Evolutionary conservation across 2,329 filamentous ascomycete species (phyloP).

Genomic region (Aspergillus sp.): DNA sequence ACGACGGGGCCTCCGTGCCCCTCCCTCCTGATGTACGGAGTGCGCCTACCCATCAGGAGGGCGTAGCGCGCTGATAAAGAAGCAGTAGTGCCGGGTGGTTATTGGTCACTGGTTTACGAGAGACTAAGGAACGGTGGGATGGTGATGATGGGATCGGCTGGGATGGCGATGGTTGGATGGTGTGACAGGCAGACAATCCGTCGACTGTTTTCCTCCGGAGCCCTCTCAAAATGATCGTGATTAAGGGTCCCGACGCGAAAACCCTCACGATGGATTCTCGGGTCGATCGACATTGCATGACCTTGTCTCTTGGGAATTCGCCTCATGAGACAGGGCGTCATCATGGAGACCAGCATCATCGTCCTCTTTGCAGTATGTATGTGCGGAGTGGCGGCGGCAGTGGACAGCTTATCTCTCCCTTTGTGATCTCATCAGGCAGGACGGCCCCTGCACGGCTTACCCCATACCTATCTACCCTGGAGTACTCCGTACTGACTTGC

Average conservation of each 20-base stretch:
- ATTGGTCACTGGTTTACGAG: background rate
- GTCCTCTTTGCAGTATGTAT: background rate
- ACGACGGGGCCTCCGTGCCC: background rate
- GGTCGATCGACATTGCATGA: constrained; percentile 35
- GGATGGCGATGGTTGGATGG: background rate
- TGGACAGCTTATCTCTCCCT: too few relatives aligned
- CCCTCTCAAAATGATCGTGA: background rate
- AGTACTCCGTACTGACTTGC: too few relatives aligned
- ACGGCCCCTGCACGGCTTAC: too few relatives aligned
- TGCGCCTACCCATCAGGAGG: background rate
- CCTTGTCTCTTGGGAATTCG: constrained; percentile 10
- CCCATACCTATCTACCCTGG: too few relatives aligned
- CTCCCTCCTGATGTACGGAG: background rate
- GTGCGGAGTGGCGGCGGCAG: background rate
- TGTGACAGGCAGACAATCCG: background rate
- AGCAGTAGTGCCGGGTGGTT: background rate
- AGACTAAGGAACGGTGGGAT: background rate
- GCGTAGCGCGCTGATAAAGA: background rate
- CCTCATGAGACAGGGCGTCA: constrained; percentile 17
- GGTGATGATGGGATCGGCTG: background rate
- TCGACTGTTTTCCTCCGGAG: background rate
- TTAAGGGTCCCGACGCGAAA: background rate
- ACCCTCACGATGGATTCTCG: background rate
- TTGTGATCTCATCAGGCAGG: too few relatives aligned
- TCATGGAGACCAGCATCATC: background rate